Percentiles rank a stretch among this genome's conserved stretches.
These are phyloP conservation scores for Periconia macrospinosa DNA, from an alignment of 2,329 filamentous ascomycete species.

Conservation along the genomic window DNA sequence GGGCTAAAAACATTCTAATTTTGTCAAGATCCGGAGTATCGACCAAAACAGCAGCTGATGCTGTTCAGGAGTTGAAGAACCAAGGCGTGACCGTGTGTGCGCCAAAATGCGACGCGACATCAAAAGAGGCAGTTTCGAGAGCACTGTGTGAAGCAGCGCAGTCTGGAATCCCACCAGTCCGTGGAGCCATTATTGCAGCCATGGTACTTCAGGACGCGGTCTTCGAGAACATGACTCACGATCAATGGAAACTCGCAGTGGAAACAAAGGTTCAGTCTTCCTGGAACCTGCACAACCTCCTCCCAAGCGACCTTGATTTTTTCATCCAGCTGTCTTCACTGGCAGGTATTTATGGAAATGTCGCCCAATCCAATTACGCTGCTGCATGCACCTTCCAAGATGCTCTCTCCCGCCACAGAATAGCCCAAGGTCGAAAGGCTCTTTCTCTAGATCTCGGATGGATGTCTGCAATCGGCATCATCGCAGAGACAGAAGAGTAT, in stretches of 20 bases:
- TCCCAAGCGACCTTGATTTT: conserved; percentile 23
- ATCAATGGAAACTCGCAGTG: conserved; percentile 11
- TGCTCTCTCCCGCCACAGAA: conserved; percentile 21
- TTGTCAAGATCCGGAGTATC: conserved; percentile 6
- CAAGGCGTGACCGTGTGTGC: conserved; percentile 11
- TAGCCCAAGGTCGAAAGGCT: conserved; percentile 12
- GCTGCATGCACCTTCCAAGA: conserved; percentile 30
- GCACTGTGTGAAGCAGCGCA: too few relatives aligned
- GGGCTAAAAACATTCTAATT: conserved; percentile 16
- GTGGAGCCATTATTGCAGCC: conserved; percentile 23
- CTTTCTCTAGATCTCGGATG: conserved; percentile 18
- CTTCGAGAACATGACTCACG: conserved; percentile 19
- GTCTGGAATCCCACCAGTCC: conserved; percentile 19
- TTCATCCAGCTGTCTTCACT: conserved; percentile 24
- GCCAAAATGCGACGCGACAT: conserved; percentile 24
- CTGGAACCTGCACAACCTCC: conserved; percentile 29
- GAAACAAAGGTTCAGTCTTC: conserved; percentile 37
- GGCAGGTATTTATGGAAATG: conserved; percentile 19
- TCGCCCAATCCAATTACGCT: conserved; percentile 26
- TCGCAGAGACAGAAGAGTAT: conserved; percentile 9
- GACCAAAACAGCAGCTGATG: not conserved
- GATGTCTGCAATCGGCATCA: conserved; percentile 15
- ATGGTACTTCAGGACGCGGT: conserved; percentile 20
- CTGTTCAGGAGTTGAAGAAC: conserved; percentile 6
- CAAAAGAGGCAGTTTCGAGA: too few relatives aligned